A percentile compares a stretch with the other conserved stretches of the same genome.
Conservation (phyloP, 306 rosid genomes). For the Erythrophleum fordii region DNA sequence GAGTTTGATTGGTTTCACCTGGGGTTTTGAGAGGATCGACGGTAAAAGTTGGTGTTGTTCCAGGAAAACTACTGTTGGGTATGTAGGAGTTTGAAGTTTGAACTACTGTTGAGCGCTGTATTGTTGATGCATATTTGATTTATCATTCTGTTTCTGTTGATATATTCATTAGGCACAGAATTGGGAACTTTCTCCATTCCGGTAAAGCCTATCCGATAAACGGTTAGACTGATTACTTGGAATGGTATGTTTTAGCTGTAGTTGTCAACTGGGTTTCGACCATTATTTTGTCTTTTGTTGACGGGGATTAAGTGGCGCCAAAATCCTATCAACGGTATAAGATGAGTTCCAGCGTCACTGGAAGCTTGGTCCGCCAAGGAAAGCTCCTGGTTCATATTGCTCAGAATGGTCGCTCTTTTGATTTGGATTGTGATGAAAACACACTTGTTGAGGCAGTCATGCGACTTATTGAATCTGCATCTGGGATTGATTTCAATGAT, state of each 20-base stretch:
- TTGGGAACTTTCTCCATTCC: neutral
- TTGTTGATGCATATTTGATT: conserved; percentile 28
- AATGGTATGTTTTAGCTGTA: conserved; percentile 33
- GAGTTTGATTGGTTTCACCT: neutral
- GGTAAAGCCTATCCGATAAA: conserved; percentile 26
- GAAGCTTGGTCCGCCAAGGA: conserved; percentile 53
- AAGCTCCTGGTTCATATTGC: conserved; percentile 84
- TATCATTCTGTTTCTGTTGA: conserved; percentile 14
- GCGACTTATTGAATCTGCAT: conserved; percentile 60
- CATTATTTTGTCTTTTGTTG: neutral
- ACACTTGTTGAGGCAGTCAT: conserved; percentile 74
- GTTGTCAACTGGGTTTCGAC: conserved; percentile 35
- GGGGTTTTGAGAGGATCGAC: conserved; percentile 30
- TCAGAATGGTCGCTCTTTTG: conserved; percentile 85
- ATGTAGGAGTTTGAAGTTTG: conserved; percentile 1
- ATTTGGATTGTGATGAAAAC: conserved; percentile 70
- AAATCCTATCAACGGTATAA: conserved; percentile 39
- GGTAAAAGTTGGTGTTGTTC: conserved; percentile 22
- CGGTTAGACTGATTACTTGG: conserved; percentile 32
- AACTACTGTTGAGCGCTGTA: conserved; percentile 32
- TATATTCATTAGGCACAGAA: conserved; percentile 35
- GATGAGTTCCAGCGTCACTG: conserved; percentile 69
- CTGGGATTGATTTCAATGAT: conserved; percentile 58
- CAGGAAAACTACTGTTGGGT: conserved; percentile 35
- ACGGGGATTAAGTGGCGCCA: neutral